A percentile compares a stretch with the other conserved stretches of the same genome.
Conservation (phyloP, 140 eudicot genomes). For the Erigeron philadelphicus region DNA sequence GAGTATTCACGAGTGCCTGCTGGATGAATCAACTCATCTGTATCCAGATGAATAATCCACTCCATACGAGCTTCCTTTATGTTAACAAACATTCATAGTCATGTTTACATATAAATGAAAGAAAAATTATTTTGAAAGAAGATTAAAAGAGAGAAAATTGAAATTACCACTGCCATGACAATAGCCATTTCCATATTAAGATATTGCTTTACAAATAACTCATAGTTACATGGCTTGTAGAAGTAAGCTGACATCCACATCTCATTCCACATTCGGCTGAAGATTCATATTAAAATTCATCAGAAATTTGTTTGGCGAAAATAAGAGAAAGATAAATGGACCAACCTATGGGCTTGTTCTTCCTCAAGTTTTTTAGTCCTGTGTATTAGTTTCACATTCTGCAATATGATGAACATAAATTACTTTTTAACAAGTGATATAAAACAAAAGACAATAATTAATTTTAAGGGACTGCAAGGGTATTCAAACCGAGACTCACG, state of each 20-base stretch:
- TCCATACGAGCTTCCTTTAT: conserved; percentile 56
- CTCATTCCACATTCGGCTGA: conserved; percentile 67
- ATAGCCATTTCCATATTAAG: conserved; percentile 71
- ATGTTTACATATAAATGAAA: background rate
- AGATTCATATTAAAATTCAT: conserved; percentile 14
- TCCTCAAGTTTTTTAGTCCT: conserved; percentile 83
- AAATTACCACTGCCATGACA: conserved; percentile 47
- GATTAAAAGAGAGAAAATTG: background rate
- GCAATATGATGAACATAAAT: conserved; percentile 6
- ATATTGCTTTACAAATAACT: conserved; percentile 65
- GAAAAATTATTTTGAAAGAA: background rate
- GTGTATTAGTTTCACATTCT: conserved; percentile 68
- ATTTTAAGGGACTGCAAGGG: conserved; percentile 8
- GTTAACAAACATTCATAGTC: conserved; percentile 16
- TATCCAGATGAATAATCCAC: conserved; percentile 68
- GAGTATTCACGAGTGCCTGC: conserved; percentile 53
- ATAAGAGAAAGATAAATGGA: background rate
- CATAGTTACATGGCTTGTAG: conserved; percentile 70
- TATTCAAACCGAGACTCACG: conserved; percentile 36
- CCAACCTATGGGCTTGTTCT: conserved; percentile 75
- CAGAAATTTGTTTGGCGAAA: background rate
- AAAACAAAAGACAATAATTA: background rate
- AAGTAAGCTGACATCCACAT: conserved; percentile 48
- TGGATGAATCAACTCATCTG: conserved; percentile 64
- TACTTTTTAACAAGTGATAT: background rate